Percentiles rank a stretch among this genome's conserved stretches.
Conservation (phyloP, 441 rosid genomes). For the Codiaeum variegatum region DNA sequence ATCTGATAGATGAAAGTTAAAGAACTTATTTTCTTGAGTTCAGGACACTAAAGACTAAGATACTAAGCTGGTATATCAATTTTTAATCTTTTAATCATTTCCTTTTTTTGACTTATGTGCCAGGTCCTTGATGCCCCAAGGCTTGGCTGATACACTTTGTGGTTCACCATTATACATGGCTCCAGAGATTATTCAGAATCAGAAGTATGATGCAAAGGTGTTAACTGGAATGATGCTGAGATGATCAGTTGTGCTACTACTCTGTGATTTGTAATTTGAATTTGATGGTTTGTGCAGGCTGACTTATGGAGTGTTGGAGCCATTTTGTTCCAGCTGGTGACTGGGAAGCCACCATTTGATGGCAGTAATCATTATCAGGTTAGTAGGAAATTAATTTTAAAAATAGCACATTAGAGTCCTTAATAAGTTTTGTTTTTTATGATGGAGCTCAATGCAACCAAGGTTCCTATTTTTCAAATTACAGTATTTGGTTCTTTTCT, state of each 20-base stretch:
- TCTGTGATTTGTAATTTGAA: conserved; percentile 7
- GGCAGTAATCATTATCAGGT: conserved; percentile 78
- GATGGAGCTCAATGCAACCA: conserved; percentile 1
- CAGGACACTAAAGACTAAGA: neutral
- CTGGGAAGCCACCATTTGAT: conserved; percentile 78
- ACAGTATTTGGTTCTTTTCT: conserved; percentile 22
- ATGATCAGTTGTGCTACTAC: neutral
- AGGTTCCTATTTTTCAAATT: conserved; percentile 19
- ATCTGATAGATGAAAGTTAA: neutral
- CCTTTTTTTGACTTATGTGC: conserved; percentile 16
- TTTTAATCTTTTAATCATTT: conserved; percentile 13
- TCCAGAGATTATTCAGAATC: conserved; percentile 71
- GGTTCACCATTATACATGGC: conserved; percentile 96
- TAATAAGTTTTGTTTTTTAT: neutral
- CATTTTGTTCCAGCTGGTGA: conserved; percentile 75
- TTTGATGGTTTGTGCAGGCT: conserved; percentile 48
- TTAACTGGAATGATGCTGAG: conserved; percentile 7
- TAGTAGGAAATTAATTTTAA: conserved; percentile 10
- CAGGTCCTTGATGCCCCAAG: conserved; percentile 66
- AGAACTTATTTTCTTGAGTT: neutral
- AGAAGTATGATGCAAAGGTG: conserved; percentile 89
- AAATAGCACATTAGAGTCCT: neutral
- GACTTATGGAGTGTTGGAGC: conserved; percentile 98
- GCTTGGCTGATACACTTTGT: conserved; percentile 67
- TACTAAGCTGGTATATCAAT: neutral